Percentiles rank a stretch among this genome's conserved stretches.
Evolutionary conservation across 2,329 filamentous ascomycete genomes (phyloP).

Genomic region (Mycosphaerelloides madeirae): DNA sequence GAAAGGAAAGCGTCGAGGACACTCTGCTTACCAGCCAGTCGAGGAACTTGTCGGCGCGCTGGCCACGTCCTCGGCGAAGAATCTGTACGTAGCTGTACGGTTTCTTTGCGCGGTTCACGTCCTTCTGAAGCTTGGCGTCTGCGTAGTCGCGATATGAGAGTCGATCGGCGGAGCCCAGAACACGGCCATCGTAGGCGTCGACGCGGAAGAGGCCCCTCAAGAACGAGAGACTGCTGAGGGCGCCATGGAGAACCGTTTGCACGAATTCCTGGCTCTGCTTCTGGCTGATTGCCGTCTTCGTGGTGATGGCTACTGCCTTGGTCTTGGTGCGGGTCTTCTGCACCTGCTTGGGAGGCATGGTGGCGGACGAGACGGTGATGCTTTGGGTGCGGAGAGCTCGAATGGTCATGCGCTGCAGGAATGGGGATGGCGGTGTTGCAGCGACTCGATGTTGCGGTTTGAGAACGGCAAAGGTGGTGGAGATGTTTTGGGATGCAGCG

Average conservation of each 20-base stretch:
- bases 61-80: constrained; percentile 37
- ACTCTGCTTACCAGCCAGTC: constrained; percentile 42
- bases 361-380: too few species aligned
- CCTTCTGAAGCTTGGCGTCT: constrained; percentile 12
- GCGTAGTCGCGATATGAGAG: constrained; percentile 33
- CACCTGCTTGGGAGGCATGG: constrained; percentile 23
- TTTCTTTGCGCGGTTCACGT: constrained; percentile 4
- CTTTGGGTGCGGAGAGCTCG: too few species aligned
- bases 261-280: constrained; percentile 45
- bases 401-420: too few species aligned
- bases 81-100: constrained; percentile 32
- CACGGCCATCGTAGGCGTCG: constrained; percentile 29
- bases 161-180: constrained; percentile 22
- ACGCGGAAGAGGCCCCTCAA: constrained; percentile 29
- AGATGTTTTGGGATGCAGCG: too few species aligned
- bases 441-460: too few species aligned
- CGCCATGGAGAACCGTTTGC: constrained; percentile 46
- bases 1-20: constrained; percentile 5
- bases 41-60: constrained; percentile 41
- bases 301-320: constrained; percentile 20
- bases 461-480: too few species aligned
- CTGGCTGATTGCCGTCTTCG: constrained; percentile 31
- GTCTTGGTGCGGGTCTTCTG: constrained; percentile 13
- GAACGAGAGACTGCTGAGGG: constrained; percentile 31
- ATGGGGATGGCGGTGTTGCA: too few species aligned